These are phyloP conservation scores for Acacia crassicarpa DNA, from an alignment of 306 rosid genomes.

Conservation along the genomic window DNA sequence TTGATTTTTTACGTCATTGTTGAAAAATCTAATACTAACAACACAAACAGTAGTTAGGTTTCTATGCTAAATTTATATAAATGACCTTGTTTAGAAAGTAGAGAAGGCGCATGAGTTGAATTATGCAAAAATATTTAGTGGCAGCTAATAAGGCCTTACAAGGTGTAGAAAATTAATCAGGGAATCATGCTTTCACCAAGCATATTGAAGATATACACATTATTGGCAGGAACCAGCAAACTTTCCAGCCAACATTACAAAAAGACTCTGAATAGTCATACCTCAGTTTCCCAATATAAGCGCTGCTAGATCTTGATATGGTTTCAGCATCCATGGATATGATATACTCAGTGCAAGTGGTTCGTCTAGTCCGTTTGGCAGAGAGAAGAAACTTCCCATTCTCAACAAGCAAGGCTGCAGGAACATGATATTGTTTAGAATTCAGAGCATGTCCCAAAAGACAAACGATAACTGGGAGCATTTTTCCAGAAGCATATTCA, in stretches of 20 bases:
- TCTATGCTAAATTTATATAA: neutral
- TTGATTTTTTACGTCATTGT: neutral
- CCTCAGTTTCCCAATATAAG: conserved; percentile 93
- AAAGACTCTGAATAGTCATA: conserved; percentile 21
- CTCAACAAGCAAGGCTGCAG: conserved; percentile 91
- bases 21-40: neutral
- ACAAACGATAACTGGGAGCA: neutral
- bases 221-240: neutral
- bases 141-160: neutral
- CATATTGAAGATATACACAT: neutral
- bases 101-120: neutral
- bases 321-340: conserved; percentile 91
- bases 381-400: conserved; percentile 97
- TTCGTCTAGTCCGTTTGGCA: conserved; percentile 85
- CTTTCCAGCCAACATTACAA: neutral
- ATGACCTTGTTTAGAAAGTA: neutral
- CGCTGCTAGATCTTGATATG: conserved; percentile 86
- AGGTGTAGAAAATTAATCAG: neutral
- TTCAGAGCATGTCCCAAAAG: conserved; percentile 13
- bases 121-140: neutral
- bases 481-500: conserved; percentile 4
- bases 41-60: neutral
- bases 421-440: neutral
- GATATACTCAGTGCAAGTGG: conserved; percentile 90
- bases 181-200: neutral